A percentile compares a stretch with the other conserved stretches of the same genome.
phyloP scores from a whole-genome alignment of 495 filamentous ascomycete genomes.

The Penicillium goetzii region DNA sequence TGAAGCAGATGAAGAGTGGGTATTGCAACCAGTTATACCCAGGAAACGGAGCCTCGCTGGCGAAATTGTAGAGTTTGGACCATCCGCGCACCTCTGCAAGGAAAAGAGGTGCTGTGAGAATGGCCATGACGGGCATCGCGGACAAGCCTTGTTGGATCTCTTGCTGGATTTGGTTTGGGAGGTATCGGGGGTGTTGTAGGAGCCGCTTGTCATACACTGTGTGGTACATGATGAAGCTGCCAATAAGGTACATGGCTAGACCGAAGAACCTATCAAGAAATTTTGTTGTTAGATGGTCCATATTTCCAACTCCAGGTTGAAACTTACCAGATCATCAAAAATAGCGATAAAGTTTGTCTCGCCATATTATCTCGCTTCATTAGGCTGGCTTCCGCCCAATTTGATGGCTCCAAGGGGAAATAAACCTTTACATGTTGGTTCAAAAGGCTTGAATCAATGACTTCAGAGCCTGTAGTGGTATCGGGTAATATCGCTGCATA shows the following conservation, averaged over 20 bases:
- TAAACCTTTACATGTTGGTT: constrained; percentile 55
- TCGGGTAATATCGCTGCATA: constrained; percentile 67
- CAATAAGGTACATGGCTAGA: constrained; percentile 68
- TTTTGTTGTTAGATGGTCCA: neutral
- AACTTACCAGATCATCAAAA: constrained; percentile 70
- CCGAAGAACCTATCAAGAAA: constrained; percentile 63
- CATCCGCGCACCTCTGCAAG: constrained; percentile 79
- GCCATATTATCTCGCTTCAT: constrained; percentile 69
- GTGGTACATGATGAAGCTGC: constrained; percentile 74
- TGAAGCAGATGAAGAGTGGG: constrained; percentile 87
- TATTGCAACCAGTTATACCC: constrained; percentile 83
- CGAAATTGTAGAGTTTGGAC: constrained; percentile 80
- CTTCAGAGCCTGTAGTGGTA: constrained; percentile 32
- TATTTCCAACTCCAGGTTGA: neutral
- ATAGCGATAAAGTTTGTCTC: constrained; percentile 67
- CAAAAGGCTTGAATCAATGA: constrained; percentile 17
- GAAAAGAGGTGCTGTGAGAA: constrained; percentile 80
- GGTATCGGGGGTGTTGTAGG: constrained; percentile 84
- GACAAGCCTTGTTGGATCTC: constrained; percentile 76
- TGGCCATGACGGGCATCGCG: constrained; percentile 76
- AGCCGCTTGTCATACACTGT: constrained; percentile 89
- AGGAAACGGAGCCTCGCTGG: constrained; percentile 66
- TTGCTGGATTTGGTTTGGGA: constrained; percentile 82
- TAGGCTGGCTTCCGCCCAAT: constrained; percentile 68
- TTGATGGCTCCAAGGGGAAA: constrained; percentile 60